These are phyloP conservation scores for Penstemon barbatus DNA, from an alignment of 257 asterid genomes.

Conservation along the genomic window DNA sequence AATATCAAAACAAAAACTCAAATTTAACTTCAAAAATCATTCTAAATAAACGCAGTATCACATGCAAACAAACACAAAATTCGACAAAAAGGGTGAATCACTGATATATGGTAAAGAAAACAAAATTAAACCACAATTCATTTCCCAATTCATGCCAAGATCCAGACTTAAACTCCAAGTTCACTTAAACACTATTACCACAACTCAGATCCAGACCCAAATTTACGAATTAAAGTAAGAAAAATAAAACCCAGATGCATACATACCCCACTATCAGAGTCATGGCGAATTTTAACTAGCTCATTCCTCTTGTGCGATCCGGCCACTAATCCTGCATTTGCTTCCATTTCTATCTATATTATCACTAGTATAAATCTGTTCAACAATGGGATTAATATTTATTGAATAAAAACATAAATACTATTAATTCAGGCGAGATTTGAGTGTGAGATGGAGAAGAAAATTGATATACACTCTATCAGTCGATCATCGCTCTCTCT, in stretches of 20 bases:
- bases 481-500: constrained; percentile 31
- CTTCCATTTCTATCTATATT: constrained; percentile 54
- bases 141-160: constrained; percentile 28
- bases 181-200: constrained; percentile 11
- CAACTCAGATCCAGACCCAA: not conserved
- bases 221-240: no score
- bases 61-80: not conserved
- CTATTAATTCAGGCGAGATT: constrained; percentile 8
- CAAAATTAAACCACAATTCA: constrained; percentile 16
- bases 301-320: constrained; percentile 83
- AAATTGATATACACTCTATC: constrained; percentile 31
- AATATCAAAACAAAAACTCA: constrained; percentile 6
- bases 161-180: constrained; percentile 27
- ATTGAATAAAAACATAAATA: not conserved
- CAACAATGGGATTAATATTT: constrained; percentile 10
- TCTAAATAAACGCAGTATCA: not conserved
- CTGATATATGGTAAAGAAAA: constrained; percentile 12
- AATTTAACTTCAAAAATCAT: not conserved
- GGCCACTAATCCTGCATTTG: constrained; percentile 80
- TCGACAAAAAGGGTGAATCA: no score
- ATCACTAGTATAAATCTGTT: not conserved
- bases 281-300: constrained; percentile 70
- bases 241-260: not conserved
- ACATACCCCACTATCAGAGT: constrained; percentile 48
- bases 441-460: constrained; percentile 20